Base-by-base conservation (phyloP, 75 land plant species). In the Pinus tabuliformis region DNA sequence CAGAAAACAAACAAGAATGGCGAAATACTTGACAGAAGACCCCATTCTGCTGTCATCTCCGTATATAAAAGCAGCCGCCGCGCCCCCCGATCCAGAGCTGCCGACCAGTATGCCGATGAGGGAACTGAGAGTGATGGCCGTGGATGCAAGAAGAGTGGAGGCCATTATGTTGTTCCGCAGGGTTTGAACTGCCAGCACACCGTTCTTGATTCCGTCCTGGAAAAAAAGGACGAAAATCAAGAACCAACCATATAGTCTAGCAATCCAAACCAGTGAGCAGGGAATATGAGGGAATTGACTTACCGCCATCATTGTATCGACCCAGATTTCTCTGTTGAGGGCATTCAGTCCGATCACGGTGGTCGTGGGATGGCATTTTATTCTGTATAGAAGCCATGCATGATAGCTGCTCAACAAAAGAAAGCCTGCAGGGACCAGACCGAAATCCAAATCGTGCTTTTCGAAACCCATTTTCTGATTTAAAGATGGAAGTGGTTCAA, bases 151-250 rank as follows among this genome's bases (percentile, higher is more conserved):
- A 20, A 91, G 77, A 45, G 96, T 93, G 9, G 96, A 89, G 37
- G 96, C 96, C 96, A 93, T 93, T 42, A 93, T 93, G 81, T 88
- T 93, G 87, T 93, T 93, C 22, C 96, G 86, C 37, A 93, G 49
- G 0, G 96, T 93, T 75, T 93, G 96, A 21, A 93, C 88, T 58
- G 91, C 90, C 49, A 93, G 63, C 36, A 89, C 84, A 22, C 93
- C 96, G 76, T 93, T 89, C 81, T 93, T 91, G 0, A 74, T 60
- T 12, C 81, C 59, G 33, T 90, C 90, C 92, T 90, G 73, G 17
- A 62, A 22, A 62, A 17, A 62, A n/a, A 62, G 0, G 33, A 33
- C 33, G 2, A 22, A n/a, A 62, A 62, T 62, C 63, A 62, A n/a
- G 20, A n/a, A 62, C 12, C 63, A 62, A 8, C 24, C 20, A 62